Evolutionary conservation across 352 stramenopile genomes (phyloP), one percentile per base, ranked within the genome.

Genomic region (Blastocystis sp.): DNA sequence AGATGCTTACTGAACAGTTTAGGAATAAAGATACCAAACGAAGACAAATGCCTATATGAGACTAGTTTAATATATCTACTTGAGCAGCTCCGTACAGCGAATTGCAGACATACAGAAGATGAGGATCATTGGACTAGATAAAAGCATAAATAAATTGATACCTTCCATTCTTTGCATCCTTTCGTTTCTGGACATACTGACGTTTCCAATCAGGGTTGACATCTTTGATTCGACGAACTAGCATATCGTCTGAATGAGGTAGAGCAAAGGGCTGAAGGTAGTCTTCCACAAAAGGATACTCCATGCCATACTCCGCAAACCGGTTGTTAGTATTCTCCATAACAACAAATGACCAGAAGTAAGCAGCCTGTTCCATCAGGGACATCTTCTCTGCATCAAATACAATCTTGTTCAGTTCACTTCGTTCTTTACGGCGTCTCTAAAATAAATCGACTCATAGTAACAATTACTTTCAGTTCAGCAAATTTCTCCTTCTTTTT

Each of bases 401-500:
- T 5, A 51, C 53, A 13, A 81, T 59, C 24, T 51, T 24, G 69
- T 81, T 81, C 51, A 64, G 42, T 7, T 51, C 69, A 62, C 60
- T 81, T 17, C 69, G 15, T 40, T 81, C 69, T 37, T 81, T 81
- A 24, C 69, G 69, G 9, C 69, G 69, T 60, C 48, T 81, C 69
- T 81, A 81, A 2, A 35, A 5, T 48, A 22, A 40, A 73, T 7
- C 51, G 42, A 3, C 2, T 37, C 11, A 37, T 40, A 24, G 4
- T 4, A 62, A 30, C 15, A 40, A 5, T 9, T 62, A 59, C 69
- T 37, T 81, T 81, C 51, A 81, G 40, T 59, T 81, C 69, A 6
- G 37, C 69, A 59, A 81, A 81, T 44, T 60, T 81, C 53, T 81
- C 69, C 44, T 81, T 81, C 69, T 81, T 81, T 44, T 81, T 81